Conservation (phyloP, 306 rosid species). For the cucumber (Cucumis sativus) region Cucumber_9930_V3 NC_026661.2:20800501-20801000, state of each 20-base stretch:
- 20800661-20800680: slow-evolving; percentile 43
- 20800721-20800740: slow-evolving; percentile 23
- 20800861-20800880: slow-evolving; percentile 17
- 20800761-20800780: slow-evolving; percentile 33
- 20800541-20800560: slow-evolving; percentile 31
- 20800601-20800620: slow-evolving; percentile 46
- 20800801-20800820: slow-evolving; percentile 24
- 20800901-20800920: slow-evolving; percentile 24
- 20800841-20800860: slow-evolving; percentile 23
- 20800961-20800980: slow-evolving; percentile 41
- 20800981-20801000: slow-evolving; percentile 17
- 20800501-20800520: slow-evolving; percentile 17
- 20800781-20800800: slow-evolving; percentile 36
- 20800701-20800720: slow-evolving; percentile 20
- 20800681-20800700: slow-evolving; percentile 37
- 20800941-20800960: slow-evolving; percentile 21
- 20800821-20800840: slow-evolving; percentile 1
- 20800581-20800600: slow-evolving; percentile 45
- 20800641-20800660: slow-evolving; percentile 43
- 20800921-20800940: slow-evolving; percentile 31
- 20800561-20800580: slow-evolving; percentile 32
- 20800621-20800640: slow-evolving; percentile 41
- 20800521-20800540: slow-evolving; percentile 20
- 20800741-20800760: slow-evolving; percentile 42
- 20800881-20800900: slow-evolving; percentile 34